Conservation (phyloP, 129 eudicot species). For the Tagetes patula region DNA sequence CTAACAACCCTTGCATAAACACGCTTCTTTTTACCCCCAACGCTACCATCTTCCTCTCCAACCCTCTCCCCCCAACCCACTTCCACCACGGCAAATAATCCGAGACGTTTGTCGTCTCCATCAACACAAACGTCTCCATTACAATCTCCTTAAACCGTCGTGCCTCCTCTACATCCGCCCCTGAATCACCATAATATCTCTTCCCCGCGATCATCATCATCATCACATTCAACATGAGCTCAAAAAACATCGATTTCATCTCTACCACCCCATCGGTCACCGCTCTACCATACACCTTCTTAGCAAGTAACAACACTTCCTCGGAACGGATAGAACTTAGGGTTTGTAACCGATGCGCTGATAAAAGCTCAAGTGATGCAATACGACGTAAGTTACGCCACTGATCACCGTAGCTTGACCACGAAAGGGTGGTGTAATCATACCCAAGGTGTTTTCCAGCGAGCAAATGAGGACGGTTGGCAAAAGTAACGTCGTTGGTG, state of each 20-base stretch:
- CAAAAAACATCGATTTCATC: constrained; percentile 39
- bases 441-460: constrained; percentile 34
- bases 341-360: constrained; percentile 22
- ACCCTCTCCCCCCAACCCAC: constrained; percentile 32
- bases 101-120: constrained; percentile 34
- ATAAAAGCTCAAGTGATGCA: constrained; percentile 31
- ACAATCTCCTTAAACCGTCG: constrained; percentile 38
- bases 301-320: constrained; percentile 21
- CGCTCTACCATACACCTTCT: constrained; percentile 3
- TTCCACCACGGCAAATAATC: constrained; percentile 50
- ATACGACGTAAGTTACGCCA: constrained; percentile 33
- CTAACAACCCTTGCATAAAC: constrained; percentile 43
- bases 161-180: constrained; percentile 33
- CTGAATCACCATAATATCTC: constrained; percentile 39
- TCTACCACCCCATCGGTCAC: constrained; percentile 14
- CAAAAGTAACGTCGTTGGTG: constrained; percentile 32
- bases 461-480: constrained; percentile 40
- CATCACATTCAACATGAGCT: constrained; percentile 47
- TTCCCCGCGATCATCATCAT: constrained; percentile 60
- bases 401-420: constrained; percentile 30
- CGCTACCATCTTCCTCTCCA: constrained; percentile 37
- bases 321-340: constrained; percentile 17
- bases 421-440: constrained; percentile 28
- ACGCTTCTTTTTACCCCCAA: constrained; percentile 33
- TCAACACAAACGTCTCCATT: constrained; percentile 29